phyloP scores from a whole-genome alignment of 805 yeast species.

The Candida germanica region DNA sequence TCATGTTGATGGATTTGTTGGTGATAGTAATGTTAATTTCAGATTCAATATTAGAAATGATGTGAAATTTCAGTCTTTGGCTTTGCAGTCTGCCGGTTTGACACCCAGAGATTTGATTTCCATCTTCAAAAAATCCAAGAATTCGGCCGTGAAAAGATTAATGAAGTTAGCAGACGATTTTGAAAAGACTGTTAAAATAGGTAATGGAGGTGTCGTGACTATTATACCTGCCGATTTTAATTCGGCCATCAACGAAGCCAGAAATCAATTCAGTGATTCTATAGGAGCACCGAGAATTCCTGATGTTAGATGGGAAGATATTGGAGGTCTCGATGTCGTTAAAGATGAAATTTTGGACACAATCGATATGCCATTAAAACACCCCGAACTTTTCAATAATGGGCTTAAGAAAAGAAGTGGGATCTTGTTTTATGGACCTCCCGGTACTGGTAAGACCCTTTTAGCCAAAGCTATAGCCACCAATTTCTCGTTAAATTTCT shows the following conservation, averaged over 20 bases:
- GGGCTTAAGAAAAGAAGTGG: conserved; percentile 95
- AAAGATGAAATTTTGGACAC: conserved; percentile 94
- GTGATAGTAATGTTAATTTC: conserved; percentile 14
- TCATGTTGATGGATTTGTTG: conserved; percentile 19
- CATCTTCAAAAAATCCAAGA: conserved; percentile 64
- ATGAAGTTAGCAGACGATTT: conserved; percentile 26
- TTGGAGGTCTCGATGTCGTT: conserved; percentile 89
- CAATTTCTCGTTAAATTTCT: conserved; percentile 88
- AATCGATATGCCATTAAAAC: conserved; percentile 91
- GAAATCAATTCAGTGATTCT: conserved; percentile 86
- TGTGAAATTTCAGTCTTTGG: conserved; percentile 54
- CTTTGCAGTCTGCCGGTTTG: conserved; percentile 89
- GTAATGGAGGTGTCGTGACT: conserved; percentile 54
- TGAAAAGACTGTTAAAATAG: conserved; percentile 34
- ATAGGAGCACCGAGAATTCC: conserved; percentile 98
- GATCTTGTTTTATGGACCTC: conserved; percentile 94
- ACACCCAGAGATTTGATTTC: conserved; percentile 79
- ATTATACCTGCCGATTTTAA: conserved; percentile 62
- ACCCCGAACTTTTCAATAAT: conserved; percentile 81
- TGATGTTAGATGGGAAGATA: conserved; percentile 93
- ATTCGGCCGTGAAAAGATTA: conserved; percentile 51
- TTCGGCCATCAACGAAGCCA: conserved; percentile 70
- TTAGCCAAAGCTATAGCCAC: conserved; percentile 97
- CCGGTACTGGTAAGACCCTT: conserved; percentile 96
- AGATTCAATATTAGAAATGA: conserved; percentile 33